These are phyloP conservation scores for Scorias spongiosa DNA, from an alignment of 2,329 filamentous ascomycete genomes.

Conservation along the genomic window DNA sequence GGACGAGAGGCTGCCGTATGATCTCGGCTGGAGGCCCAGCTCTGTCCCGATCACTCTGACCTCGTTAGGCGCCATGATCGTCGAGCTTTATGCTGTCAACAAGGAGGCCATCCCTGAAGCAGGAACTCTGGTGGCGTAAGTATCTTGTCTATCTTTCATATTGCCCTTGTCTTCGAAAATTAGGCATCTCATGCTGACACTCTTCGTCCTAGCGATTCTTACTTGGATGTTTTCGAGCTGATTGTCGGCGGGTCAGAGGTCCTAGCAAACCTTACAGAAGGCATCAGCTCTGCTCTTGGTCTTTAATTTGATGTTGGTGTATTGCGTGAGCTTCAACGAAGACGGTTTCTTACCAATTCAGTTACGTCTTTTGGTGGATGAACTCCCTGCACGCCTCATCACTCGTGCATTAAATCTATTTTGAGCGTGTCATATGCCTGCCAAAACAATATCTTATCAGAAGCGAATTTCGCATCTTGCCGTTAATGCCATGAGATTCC, in stretches of 20 bases:
- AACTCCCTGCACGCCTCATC: no score
- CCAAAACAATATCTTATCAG: no score
- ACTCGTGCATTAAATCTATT: no score
- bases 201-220: slow-evolving; percentile 8
- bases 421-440: no score
- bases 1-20: slow-evolving; percentile 22
- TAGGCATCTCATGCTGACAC: background rate
- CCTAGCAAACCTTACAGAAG: slow-evolving; percentile 11
- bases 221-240: slow-evolving; percentile 12
- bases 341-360: no score
- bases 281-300: background rate
- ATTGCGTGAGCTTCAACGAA: no score
- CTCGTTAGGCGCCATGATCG: slow-evolving; percentile 12
- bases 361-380: no score
- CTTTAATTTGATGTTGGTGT: background rate
- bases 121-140: background rate
- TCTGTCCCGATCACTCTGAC: slow-evolving; percentile 12
- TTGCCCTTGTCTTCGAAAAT: background rate
- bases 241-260: slow-evolving; percentile 13
- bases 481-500: no score
- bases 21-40: slow-evolving; percentile 21
- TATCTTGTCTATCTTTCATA: background rate
- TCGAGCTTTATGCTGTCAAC: slow-evolving; percentile 10
- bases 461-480: no score
- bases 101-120: slow-evolving; percentile 11